phyloP scores from a whole-genome alignment of 768 basidiomycete species.

The Infundibulicybe gibba region DNA sequence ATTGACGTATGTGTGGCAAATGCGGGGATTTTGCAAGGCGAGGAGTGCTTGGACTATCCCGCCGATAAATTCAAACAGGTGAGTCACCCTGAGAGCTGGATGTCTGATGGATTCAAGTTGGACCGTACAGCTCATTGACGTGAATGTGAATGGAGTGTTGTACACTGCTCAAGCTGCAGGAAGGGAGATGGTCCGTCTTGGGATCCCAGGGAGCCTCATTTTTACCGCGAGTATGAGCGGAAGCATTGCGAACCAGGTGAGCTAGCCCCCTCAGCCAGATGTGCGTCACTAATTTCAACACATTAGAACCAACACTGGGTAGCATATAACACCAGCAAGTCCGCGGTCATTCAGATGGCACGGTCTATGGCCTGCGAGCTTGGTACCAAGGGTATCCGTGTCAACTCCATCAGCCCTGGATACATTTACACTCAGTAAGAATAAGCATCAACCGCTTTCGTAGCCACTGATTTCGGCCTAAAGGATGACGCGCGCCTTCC shows the following conservation, averaged over 20 bases:
- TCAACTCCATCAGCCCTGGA: conserved; percentile 71
- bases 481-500: conserved; percentile 60
- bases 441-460: neutral
- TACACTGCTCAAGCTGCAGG: conserved; percentile 62
- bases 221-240: conserved; percentile 63
- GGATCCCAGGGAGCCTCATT: conserved; percentile 50
- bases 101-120: neutral
- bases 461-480: neutral
- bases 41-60: conserved; percentile 53
- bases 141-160: conserved; percentile 58
- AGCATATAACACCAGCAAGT: conserved; percentile 72
- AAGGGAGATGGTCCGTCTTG: conserved; percentile 49
- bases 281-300: neutral
- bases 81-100: conserved; percentile 7
- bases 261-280: conserved; percentile 2
- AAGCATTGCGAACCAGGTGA: conserved; percentile 56
- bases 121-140: conserved; percentile 43
- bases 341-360: conserved; percentile 77
- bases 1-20: conserved; percentile 66
- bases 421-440: conserved; percentile 63
- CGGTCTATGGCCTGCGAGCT: conserved; percentile 78
- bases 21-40: conserved; percentile 54
- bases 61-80: conserved; percentile 56
- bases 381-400: conserved; percentile 60
- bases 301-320: conserved; percentile 61